Conservation (phyloP, 2,329 filamentous ascomycete genomes). For the Pseudocercospora fijiensis region DNA sequence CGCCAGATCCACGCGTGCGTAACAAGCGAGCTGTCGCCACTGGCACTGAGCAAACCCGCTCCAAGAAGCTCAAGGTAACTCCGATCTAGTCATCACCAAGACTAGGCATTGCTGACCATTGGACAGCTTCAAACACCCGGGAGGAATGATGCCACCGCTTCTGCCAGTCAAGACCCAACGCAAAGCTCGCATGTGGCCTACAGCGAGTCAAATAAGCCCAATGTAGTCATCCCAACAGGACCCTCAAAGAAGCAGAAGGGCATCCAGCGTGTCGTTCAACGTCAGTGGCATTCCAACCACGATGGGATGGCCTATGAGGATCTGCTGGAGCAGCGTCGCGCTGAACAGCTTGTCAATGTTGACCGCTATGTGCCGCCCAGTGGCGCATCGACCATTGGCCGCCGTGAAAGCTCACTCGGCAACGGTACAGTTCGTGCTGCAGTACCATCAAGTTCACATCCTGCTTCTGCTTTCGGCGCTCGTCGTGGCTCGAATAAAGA, state of each 20-base stretch:
- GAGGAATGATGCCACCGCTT: not conserved
- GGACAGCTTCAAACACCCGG: not conserved
- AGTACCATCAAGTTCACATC: not conserved
- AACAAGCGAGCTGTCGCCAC: slow-evolving; percentile 8
- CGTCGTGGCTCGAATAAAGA: not conserved
- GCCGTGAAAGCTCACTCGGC: not conserved
- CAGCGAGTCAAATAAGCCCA: not conserved
- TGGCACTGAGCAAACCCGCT: not conserved
- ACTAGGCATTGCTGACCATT: not conserved
- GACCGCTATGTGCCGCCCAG: slow-evolving; percentile 22
- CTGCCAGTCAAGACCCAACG: not conserved
- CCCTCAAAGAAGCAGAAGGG: not conserved
- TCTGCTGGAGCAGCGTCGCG: slow-evolving; percentile 19
- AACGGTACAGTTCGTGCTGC: not conserved
- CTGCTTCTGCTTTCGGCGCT: not conserved
- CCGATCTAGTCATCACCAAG: not conserved
- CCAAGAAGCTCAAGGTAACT: slow-evolving; percentile 14
- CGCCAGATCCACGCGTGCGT: slow-evolving; percentile 13
- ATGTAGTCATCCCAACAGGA: not conserved
- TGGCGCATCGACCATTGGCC: not conserved
- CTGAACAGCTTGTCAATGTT: slow-evolving; percentile 18
- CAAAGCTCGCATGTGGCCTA: not conserved
- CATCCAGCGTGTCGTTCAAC: slow-evolving; percentile 14
- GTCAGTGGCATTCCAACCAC: slow-evolving; percentile 18
- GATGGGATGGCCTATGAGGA: slow-evolving; percentile 20